These are phyloP conservation scores for Amylostereum areolatum DNA, from an alignment of 1,284 basidiomycete genomes.

Conservation along the genomic window DNA sequence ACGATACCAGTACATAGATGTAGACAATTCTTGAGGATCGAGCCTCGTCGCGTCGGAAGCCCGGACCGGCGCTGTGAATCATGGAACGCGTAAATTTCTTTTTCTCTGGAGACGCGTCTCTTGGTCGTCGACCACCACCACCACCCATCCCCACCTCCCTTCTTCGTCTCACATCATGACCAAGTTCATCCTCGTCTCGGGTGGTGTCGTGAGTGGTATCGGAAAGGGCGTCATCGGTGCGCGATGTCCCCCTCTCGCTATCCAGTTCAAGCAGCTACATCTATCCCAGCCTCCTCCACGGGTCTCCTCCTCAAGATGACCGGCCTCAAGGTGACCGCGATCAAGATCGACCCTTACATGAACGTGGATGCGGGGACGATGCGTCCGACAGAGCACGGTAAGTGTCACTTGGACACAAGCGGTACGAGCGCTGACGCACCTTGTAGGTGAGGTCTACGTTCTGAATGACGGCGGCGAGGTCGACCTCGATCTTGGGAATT, in stretches of 20 bases:
- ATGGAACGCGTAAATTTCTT: too few species aligned
- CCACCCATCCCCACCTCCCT: too few species aligned
- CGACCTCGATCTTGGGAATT: constrained; percentile 97
- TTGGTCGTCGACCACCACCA: too few species aligned
- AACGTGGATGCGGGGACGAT: constrained; percentile 99
- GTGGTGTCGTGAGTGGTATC: constrained; percentile 90
- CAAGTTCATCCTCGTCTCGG: constrained; percentile 88
- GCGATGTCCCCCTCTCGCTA: constrained; percentile 21
- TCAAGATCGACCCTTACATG: constrained; percentile 99
- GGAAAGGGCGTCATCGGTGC: constrained; percentile 93
- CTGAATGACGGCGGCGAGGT: constrained; percentile 99
- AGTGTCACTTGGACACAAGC: constrained; percentile 20
- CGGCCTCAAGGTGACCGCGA: constrained; percentile 95
- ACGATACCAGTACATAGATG: too few species aligned
- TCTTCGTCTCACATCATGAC: constrained; percentile 43
- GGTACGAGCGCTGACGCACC: constrained; percentile 13
- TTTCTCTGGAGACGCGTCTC: too few species aligned
- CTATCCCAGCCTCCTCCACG: constrained; percentile 82
- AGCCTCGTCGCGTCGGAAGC: too few species aligned
- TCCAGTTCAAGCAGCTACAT: constrained; percentile 17
- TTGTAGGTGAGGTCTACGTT: constrained; percentile 92
- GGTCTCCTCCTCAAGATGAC: constrained; percentile 94
- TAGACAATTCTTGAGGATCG: too few species aligned
- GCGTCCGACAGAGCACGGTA: constrained; percentile 97
- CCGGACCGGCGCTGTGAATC: too few species aligned